phyloP scores from a whole-genome alignment of 805 yeast species.

The Peterozyma toletana region DNA sequence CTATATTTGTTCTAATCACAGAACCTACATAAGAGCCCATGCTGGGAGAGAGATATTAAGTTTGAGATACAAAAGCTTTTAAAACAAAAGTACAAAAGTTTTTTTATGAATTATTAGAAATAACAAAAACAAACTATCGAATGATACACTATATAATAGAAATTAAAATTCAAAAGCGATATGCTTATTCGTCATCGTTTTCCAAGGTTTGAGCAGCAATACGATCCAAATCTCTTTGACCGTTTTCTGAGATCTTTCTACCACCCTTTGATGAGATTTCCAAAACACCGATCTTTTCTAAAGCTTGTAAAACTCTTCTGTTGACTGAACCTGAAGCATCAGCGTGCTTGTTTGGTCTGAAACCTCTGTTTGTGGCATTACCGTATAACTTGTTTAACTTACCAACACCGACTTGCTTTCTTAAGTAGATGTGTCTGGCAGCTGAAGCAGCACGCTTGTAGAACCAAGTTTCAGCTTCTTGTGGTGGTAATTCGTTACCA shows the following conservation, averaged over 20 bases:
- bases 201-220: constrained; percentile 98
- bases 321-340: constrained; percentile 99
- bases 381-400: constrained; percentile 98
- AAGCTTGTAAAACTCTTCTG: constrained; percentile 97
- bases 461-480: constrained; percentile 99
- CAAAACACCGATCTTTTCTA: constrained; percentile 96
- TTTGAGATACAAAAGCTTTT: not conserved
- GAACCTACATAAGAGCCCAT: too few relatives aligned
- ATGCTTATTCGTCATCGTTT: constrained; percentile 63
- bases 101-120: not conserved
- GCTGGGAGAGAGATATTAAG: too few relatives aligned
- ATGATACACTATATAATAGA: not conserved
- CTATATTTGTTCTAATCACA: too few relatives aligned
- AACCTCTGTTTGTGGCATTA: constrained; percentile 98
- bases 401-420: constrained; percentile 99
- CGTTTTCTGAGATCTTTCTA: constrained; percentile 98
- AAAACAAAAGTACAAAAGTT: not conserved
- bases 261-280: constrained; percentile 98
- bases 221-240: constrained; percentile 99
- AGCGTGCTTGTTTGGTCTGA: constrained; percentile 96
- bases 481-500: constrained; percentile 99
- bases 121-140: not conserved
- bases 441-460: constrained; percentile 99
- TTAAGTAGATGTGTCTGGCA: constrained; percentile 99
- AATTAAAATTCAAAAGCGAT: not conserved